These are phyloP conservation scores for Cadophora luteo-olivacea DNA, from an alignment of 2,329 filamentous ascomycete species.

Conservation along the genomic window DNA sequence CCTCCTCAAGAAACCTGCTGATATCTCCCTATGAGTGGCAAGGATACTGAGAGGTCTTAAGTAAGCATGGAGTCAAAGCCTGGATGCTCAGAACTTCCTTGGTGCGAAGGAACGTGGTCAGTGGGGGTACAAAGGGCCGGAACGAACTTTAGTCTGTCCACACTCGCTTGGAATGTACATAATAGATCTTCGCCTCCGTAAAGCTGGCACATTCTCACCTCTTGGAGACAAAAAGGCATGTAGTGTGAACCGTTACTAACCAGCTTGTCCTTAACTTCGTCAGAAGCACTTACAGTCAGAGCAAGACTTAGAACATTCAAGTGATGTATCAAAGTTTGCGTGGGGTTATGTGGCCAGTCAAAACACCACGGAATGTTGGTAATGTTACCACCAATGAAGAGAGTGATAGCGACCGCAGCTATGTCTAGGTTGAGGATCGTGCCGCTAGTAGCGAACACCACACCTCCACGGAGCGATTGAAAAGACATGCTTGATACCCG, in stretches of 20 bases:
- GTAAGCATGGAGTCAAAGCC: neutral
- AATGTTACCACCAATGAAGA: too few relatives aligned
- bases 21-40: neutral
- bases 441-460: too few relatives aligned
- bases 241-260: neutral
- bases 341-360: too few relatives aligned
- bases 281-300: neutral
- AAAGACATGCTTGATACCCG: too few relatives aligned
- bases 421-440: too few relatives aligned
- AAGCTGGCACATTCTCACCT: neutral
- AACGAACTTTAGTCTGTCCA: neutral
- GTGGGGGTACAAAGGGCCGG: too few relatives aligned
- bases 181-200: neutral
- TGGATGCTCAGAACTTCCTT: neutral
- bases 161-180: neutral
- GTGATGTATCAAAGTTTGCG: neutral
- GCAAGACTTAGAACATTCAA: neutral
- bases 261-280: neutral
- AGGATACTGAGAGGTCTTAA: neutral
- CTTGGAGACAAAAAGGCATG: neutral
- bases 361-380: too few relatives aligned
- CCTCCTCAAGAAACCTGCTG: neutral
- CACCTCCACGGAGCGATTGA: too few relatives aligned
- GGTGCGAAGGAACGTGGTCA: too few relatives aligned
- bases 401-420: too few relatives aligned